Percentiles rank a stretch among this genome's conserved stretches.
These are phyloP conservation scores for Fusarium sp. DNA, from an alignment of 2,329 filamentous ascomycete species.

Conservation along the genomic window DNA sequence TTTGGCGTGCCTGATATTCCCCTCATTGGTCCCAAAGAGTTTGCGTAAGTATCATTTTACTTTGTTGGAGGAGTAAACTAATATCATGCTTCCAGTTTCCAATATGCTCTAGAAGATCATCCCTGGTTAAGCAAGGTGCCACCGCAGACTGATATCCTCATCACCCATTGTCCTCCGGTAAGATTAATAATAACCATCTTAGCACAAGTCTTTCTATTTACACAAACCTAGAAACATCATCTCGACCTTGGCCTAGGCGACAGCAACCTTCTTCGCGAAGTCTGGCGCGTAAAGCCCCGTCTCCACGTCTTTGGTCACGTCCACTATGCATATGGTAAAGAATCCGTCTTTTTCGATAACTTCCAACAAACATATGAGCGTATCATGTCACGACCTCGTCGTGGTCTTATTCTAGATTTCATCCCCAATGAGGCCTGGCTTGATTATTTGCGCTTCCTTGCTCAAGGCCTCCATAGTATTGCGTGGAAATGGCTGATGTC, in stretches of 20 bases:
- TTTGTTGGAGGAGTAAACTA: not conserved
- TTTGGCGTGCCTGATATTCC: constrained; percentile 89
- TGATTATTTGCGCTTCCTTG: constrained; percentile 58
- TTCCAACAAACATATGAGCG: constrained; percentile 78
- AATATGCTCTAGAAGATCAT: constrained; percentile 74
- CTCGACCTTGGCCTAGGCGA: constrained; percentile 78
- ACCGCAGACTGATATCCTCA: constrained; percentile 77
- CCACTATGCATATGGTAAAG: constrained; percentile 78
- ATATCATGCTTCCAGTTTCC: constrained; percentile 65
- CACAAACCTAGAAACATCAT: constrained; percentile 68
- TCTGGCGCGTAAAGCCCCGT: constrained; percentile 78
- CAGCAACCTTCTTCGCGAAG: constrained; percentile 74
- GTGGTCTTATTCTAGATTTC: constrained; percentile 60
- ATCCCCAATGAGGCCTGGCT: constrained; percentile 61
- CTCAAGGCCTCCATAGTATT: constrained; percentile 60
- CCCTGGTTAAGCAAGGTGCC: constrained; percentile 81
- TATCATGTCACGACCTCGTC: constrained; percentile 61
- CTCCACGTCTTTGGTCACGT: constrained; percentile 90
- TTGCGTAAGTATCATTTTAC: constrained; percentile 61
- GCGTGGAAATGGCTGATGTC: constrained; percentile 69
- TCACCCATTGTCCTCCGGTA: constrained; percentile 84
- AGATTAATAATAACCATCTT: constrained; percentile 22
- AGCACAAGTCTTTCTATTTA: constrained; percentile 10
- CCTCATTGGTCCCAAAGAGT: constrained; percentile 74
- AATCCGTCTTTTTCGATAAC: constrained; percentile 79